Percentiles rank a stretch among this genome's conserved stretches.
These are phyloP conservation scores for Chaetomidium leptoderma DNA, from an alignment of 495 filamentous ascomycete genomes.

Conservation along the genomic window DNA sequence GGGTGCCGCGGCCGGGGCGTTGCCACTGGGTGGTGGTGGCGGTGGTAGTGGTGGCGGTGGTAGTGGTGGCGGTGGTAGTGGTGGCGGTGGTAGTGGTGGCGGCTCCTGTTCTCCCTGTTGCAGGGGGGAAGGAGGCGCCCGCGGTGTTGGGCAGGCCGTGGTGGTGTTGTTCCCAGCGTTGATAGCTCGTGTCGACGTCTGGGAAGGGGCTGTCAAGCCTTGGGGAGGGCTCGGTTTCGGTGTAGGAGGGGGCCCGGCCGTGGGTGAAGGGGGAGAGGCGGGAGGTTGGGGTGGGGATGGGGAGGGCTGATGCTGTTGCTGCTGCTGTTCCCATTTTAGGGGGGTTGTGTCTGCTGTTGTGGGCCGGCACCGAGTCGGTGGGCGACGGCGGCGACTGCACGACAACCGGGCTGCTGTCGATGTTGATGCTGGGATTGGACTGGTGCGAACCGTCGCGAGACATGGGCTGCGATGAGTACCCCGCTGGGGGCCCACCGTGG, in stretches of 20 bases:
- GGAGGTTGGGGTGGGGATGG: constrained; percentile 27
- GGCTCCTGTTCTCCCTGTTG: too few species aligned
- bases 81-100: background rate
- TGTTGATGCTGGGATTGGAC: constrained; percentile 14
- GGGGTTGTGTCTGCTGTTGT: background rate
- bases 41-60: too few species aligned
- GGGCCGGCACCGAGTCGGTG: constrained; percentile 2
- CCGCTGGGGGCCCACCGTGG: constrained; percentile 26
- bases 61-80: background rate
- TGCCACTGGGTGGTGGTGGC: too few species aligned
- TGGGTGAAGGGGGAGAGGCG: constrained; percentile 12
- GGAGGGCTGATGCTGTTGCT: background rate
- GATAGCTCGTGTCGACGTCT: constrained; percentile 40
- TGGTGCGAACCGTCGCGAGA: constrained; percentile 38
- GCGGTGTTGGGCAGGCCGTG: background rate
- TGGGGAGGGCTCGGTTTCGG: constrained; percentile 46
- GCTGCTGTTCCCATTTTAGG: background rate
- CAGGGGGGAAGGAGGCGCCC: background rate
- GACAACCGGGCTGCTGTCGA: background rate
- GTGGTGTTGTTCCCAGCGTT: background rate
- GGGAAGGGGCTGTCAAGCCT: constrained; percentile 28
- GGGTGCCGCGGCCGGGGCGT: too few species aligned
- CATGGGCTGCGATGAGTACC: constrained; percentile 57
- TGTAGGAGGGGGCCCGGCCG: constrained; percentile 31
- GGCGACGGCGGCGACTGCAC: constrained; percentile 12